Base-by-base conservation (phyloP, 768 basidiomycete species). In the Pseudohyphozyma bogoriensis region DNA sequence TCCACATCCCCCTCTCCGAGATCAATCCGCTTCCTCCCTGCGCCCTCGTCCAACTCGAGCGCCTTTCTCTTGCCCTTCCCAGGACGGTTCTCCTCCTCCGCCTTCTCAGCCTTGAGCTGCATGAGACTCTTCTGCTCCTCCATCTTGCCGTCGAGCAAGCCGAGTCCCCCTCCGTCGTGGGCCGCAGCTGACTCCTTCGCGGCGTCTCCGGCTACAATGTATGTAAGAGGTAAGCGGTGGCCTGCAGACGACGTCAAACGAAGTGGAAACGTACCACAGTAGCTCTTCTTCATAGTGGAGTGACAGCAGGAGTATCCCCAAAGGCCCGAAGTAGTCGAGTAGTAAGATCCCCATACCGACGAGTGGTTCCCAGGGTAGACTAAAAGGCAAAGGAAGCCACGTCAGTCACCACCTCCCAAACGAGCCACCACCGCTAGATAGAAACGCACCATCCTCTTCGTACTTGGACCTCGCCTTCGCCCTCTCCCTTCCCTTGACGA, bases 241-340 rank as follows among this genome's bases (percentile, higher is more conserved):
- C 29, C 10, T 9, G 0, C 11, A 28, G 13, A 35, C 10, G 55
- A 51, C 51, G 37, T 53, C 10, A 52, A 26, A 37, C 29, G 24
- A 40, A n/a, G 55, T 36, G 22, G 40, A 46, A 29, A 12, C n/a
- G 28, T 10, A 55, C 55, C n/a, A n/a, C 69, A 69, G 55, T 69
- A 70, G 16, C 62, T 62, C 20, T 58, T 59, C 56, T 81, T 73
- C 26, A 82, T 74, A 24, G 89, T 88, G 13, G 90, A 91, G 71
- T 95, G 92, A 71, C 95, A 99, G 73, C 95, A 99, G 31, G 82
- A 85, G 73, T 85, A 99, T 39, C 95, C 95, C 95, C 95, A 99
- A 60, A 77, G 71, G 18, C 84, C 82, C 4, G 80, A 78, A 16
- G 81, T 76, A 20, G 77, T 62, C 66, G 87, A 83, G 72, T 87